Percentiles rank a stretch among this genome's conserved stretches.
Evolutionary conservation across 2,329 filamentous ascomycete genomes (phyloP).

Genomic region (Nemania abortiva): DNA sequence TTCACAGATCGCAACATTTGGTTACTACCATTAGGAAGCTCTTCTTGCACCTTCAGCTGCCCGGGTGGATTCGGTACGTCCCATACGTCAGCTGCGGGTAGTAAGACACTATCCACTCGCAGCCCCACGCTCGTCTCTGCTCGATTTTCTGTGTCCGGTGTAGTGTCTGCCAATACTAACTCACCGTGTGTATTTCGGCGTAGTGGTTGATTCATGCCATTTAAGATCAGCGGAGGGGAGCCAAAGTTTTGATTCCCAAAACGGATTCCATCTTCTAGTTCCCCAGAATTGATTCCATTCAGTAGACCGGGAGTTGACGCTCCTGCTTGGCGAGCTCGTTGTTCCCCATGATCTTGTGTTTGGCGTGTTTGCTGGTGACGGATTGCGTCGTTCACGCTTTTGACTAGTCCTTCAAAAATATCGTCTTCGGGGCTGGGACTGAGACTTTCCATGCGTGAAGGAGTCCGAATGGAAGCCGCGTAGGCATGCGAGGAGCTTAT

Average conservation of each 20-base stretch:
- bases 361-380: slow-evolving; percentile 22
- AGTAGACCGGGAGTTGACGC: neutral
- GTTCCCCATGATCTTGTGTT: slow-evolving; percentile 9
- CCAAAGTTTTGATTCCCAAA: neutral
- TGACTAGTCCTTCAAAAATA: slow-evolving; percentile 39
- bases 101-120: slow-evolving; percentile 2
- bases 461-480: neutral
- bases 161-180: neutral
- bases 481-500: neutral
- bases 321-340: neutral
- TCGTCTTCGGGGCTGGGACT: slow-evolving; percentile 35
- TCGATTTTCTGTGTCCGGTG: slow-evolving; percentile 1
- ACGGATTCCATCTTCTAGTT: neutral
- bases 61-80: slow-evolving; percentile 20
- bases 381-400: slow-evolving; percentile 42
- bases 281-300: neutral
- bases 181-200: neutral
- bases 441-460: slow-evolving; percentile 20
- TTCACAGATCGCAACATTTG: slow-evolving; percentile 12
- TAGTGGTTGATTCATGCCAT: neutral
- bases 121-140: neutral
- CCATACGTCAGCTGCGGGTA: slow-evolving; percentile 8
- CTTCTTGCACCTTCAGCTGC: neutral
- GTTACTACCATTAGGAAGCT: neutral
- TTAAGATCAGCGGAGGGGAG: neutral